Evolutionary conservation across 108 stramenopile genomes (phyloP).

Genomic region (Nannochloropsis gaditana): DNA sequence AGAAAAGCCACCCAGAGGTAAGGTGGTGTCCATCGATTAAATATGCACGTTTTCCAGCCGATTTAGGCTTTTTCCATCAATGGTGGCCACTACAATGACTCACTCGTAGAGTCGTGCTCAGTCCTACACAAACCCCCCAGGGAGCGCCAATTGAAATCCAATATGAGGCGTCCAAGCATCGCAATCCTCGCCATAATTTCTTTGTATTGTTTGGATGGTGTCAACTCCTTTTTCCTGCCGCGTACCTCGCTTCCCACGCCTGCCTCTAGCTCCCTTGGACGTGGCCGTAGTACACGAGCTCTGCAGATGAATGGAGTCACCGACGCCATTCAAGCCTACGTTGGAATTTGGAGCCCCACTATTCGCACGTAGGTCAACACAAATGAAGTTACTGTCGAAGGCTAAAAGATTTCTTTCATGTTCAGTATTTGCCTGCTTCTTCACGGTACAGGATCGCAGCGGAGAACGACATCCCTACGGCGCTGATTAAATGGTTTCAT

Average conservation of each 20-base stretch:
- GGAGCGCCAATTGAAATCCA: too few species aligned
- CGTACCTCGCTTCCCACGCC: neutral
- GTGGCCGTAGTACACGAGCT: neutral
- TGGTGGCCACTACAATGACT: too few species aligned
- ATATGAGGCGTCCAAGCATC: too few species aligned
- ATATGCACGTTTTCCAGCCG: too few species aligned
- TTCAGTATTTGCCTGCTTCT: neutral
- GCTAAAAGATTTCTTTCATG: neutral
- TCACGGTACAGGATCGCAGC: neutral
- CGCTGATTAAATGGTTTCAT: conserved; percentile 14
- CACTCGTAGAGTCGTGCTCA: too few species aligned
- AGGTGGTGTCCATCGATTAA: too few species aligned
- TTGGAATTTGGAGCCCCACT: neutral
- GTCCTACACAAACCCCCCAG: too few species aligned
- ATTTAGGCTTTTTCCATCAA: too few species aligned
- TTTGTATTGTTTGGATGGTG: neutral
- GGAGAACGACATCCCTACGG: neutral
- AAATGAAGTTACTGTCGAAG: neutral
- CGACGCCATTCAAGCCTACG: neutral
- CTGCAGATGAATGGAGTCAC: conserved; percentile 19
- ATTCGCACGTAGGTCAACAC: neutral
- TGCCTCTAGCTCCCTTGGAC: neutral
- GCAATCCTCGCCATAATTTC: neutral
- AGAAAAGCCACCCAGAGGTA: too few species aligned
- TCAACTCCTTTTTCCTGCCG: neutral